Evolutionary conservation across 352 stramenopile genomes (phyloP).

Genomic region (Phytophthora palmivora): DNA sequence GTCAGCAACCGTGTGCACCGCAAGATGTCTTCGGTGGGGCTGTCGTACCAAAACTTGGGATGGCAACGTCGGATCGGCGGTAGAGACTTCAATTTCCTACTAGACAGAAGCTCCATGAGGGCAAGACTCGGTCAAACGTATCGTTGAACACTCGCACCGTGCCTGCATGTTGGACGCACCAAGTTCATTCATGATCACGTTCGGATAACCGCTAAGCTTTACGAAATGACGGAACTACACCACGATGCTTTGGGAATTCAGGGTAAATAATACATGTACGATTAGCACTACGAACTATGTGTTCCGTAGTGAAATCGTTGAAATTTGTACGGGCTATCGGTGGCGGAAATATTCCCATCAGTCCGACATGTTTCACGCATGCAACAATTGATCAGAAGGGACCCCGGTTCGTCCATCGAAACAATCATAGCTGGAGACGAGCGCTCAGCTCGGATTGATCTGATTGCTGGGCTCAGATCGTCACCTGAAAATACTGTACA

Average conservation of each 20-base stretch:
- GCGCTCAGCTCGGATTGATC: constrained; percentile 6
- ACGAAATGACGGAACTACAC: too few relatives aligned
- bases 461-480: not conserved
- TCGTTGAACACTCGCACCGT: constrained; percentile 19
- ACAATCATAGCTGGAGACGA: constrained; percentile 13
- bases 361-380: constrained; percentile 3
- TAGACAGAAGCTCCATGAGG: constrained; percentile 1
- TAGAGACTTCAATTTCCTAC: not conserved
- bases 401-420: constrained; percentile 24
- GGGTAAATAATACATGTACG: constrained; percentile 1
- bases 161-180: constrained; percentile 5
- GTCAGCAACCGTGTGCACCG: not conserved
- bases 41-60: constrained; percentile 9
- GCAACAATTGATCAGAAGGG: constrained; percentile 20
- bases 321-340: too few relatives aligned
- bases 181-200: constrained; percentile 8
- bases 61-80: constrained; percentile 11
- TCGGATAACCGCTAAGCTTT: not conserved
- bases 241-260: too few relatives aligned
- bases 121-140: constrained; percentile 10
- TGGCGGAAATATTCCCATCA: constrained; percentile 5
- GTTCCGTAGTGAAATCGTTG: too few relatives aligned
- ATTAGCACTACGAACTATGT: too few relatives aligned
- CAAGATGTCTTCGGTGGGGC: constrained; percentile 24
- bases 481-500: constrained; percentile 2